Base-by-base conservation (phyloP, 805 yeast genomes). In the Candida chilensis region DNA sequence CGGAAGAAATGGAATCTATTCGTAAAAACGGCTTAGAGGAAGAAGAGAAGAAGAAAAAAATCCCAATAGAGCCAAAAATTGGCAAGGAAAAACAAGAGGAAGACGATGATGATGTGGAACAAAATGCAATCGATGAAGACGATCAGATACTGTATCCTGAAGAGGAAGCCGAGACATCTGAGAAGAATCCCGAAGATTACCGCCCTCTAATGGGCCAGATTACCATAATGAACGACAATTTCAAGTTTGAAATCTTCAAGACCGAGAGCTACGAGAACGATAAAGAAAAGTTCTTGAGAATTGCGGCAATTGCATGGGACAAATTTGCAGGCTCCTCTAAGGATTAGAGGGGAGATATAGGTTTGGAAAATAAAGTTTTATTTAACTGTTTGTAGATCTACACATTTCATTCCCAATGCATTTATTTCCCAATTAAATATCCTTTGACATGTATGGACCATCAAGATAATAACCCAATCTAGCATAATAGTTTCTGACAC, bases 401-500 rank as follows among this genome's bases (percentile, higher is more conserved):
- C 16, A 27, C 14, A 11, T 10, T 15, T 13, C 13, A 26, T 4
- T 21, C 16, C 13, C 10, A 20, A 24, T 37, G 9, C 17, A 30
- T 28, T 27, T 16, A 19, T 24, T 17, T 21, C 20, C 17, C 28
- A 17, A 9, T 27, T 15, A 11, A 22, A 16, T 15, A 27, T 20
- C n/a, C 22, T n/a, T 92, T n/a, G 97, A 88, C 98, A 92, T 92
- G 57, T 70, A 92, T 11, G 97, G 97, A 3, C 98, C 98, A 47
- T 92, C 98, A 37, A 92, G 64, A 39, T 69, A 72, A 56, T 92
- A 92, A 4, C 98, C 98, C 37, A 92, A 65, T 46, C 85, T 81
- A 12, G 86, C 90, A 47, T 92, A 92, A 58, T 92, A 92, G 52
- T 90, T 92, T 51, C 98, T 72, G 22, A 92, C 98, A 41, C 98